These are phyloP conservation scores for Metschnikowia matae DNA, from an alignment of 805 yeast genomes.

Conservation along the genomic window DNA sequence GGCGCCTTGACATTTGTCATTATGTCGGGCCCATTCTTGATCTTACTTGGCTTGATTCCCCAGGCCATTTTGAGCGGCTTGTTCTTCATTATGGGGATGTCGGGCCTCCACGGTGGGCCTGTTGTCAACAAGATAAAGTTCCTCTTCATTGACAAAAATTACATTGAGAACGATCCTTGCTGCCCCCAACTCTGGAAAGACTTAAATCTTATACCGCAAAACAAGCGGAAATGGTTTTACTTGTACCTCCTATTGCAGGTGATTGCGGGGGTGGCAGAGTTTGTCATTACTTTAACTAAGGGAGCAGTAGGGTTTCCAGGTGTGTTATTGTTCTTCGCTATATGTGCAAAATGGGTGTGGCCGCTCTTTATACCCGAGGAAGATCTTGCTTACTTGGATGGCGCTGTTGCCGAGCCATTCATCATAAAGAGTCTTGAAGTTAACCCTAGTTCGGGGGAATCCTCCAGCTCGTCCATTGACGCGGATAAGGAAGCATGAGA, in stretches of 20 bases:
- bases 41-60: slow-evolving; percentile 79
- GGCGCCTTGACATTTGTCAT: slow-evolving; percentile 80
- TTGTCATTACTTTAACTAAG: slow-evolving; percentile 76
- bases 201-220: slow-evolving; percentile 25
- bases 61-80: slow-evolving; percentile 91
- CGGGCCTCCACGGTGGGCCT: slow-evolving; percentile 66
- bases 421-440: slow-evolving; percentile 44
- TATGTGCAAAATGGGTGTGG: slow-evolving; percentile 57
- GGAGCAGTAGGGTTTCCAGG: slow-evolving; percentile 96
- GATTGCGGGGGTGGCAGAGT: slow-evolving; percentile 72
- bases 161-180: slow-evolving; percentile 31
- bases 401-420: slow-evolving; percentile 54
- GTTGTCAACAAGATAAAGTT: slow-evolving; percentile 61
- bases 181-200: slow-evolving; percentile 35
- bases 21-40: slow-evolving; percentile 84
- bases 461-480: background rate
- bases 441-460: background rate
- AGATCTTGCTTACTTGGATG: slow-evolving; percentile 63
- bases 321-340: slow-evolving; percentile 66
- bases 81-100: slow-evolving; percentile 88
- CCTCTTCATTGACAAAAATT: slow-evolving; percentile 53
- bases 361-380: slow-evolving; percentile 57
- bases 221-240: slow-evolving; percentile 43
- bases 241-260: slow-evolving; percentile 56
- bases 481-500: slow-evolving; percentile 2